A percentile compares a stretch with the other conserved stretches of the same genome.
These are phyloP conservation scores for Xylariales sp. DNA, from an alignment of 2,329 filamentous ascomycete species.

Conservation along the genomic window DNA sequence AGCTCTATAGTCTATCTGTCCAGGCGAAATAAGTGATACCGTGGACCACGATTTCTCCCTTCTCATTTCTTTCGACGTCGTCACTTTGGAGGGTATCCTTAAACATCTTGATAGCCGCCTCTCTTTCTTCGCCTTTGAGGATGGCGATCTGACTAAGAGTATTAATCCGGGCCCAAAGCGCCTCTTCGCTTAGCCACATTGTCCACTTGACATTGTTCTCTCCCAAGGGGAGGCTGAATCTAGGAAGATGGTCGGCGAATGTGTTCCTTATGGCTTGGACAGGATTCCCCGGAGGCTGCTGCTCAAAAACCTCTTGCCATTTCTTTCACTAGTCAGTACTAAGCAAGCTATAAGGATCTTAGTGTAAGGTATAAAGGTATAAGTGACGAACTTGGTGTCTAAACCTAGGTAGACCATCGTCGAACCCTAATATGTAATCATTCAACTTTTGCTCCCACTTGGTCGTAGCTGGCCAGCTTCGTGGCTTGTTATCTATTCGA, in stretches of 20 bases:
- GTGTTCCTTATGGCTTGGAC: slow-evolving; percentile 62
- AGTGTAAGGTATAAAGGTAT: slow-evolving; percentile 3
- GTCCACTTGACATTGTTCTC: slow-evolving; percentile 68
- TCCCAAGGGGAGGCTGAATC: slow-evolving; percentile 71
- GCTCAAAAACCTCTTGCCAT: slow-evolving; percentile 74
- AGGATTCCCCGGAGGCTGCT: slow-evolving; percentile 64
- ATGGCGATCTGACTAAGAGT: slow-evolving; percentile 77
- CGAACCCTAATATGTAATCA: slow-evolving; percentile 64
- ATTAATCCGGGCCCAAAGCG: slow-evolving; percentile 71
- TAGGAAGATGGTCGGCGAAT: slow-evolving; percentile 53
- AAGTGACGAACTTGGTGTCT: slow-evolving; percentile 60
- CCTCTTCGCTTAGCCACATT: slow-evolving; percentile 67
- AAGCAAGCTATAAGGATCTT: background rate
- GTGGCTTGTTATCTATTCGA: slow-evolving; percentile 71
- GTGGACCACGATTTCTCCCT: slow-evolving; percentile 72
- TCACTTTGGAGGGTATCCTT: slow-evolving; percentile 64
- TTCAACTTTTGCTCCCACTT: slow-evolving; percentile 72
- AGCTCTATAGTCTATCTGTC: slow-evolving; percentile 62
- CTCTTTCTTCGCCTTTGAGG: slow-evolving; percentile 62
- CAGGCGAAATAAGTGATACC: slow-evolving; percentile 73
- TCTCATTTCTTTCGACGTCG: slow-evolving; percentile 68
- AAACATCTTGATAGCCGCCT: slow-evolving; percentile 61
- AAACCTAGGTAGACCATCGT: slow-evolving; percentile 73
- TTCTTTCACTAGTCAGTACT: slow-evolving; percentile 48
- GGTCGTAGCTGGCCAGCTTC: slow-evolving; percentile 64